Evolutionary conservation across 2,329 filamentous ascomycete species (phyloP).

Genomic region (Tolypocladium nubicola): DNA sequence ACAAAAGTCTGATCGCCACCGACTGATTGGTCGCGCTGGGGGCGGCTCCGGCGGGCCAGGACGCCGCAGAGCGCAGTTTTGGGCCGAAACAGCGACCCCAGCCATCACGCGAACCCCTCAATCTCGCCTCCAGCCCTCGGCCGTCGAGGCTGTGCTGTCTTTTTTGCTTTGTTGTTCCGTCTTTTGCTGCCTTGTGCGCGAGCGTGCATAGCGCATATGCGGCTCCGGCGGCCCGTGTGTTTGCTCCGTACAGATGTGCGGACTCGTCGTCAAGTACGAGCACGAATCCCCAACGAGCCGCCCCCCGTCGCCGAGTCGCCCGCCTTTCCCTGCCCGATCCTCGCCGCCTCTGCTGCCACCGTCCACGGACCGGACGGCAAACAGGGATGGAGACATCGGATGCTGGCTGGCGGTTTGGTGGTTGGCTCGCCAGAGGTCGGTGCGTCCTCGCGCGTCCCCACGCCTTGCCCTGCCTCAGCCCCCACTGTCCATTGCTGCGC

Average conservation of each 20-base stretch:
- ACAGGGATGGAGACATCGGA: neutral
- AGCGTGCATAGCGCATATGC: neutral
- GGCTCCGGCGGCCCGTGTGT: neutral
- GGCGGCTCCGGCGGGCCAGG: constrained; percentile 7
- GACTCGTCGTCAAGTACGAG: too few species aligned
- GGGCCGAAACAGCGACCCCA: constrained; percentile 10
- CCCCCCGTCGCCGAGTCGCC: neutral
- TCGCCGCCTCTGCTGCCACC: neutral
- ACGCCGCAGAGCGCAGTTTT: constrained; percentile 9
- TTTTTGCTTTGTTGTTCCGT: neutral
- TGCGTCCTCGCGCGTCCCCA: neutral
- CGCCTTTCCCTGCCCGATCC: neutral
- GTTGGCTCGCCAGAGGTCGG: neutral
- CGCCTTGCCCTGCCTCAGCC: neutral
- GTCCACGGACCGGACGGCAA: neutral
- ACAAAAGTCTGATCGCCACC: constrained; percentile 23
- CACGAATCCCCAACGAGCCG: neutral
- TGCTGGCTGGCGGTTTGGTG: neutral
- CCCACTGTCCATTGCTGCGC: neutral
- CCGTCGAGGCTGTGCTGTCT: too few species aligned
- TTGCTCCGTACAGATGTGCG: too few species aligned
- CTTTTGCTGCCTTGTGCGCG: neutral
- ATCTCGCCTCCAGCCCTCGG: neutral
- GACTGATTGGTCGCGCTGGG: constrained; percentile 21
- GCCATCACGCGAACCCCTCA: constrained; percentile 2